Evolutionary conservation across 495 filamentous ascomycete species (phyloP).

Genomic region (Margaritispora aquatica): DNA sequence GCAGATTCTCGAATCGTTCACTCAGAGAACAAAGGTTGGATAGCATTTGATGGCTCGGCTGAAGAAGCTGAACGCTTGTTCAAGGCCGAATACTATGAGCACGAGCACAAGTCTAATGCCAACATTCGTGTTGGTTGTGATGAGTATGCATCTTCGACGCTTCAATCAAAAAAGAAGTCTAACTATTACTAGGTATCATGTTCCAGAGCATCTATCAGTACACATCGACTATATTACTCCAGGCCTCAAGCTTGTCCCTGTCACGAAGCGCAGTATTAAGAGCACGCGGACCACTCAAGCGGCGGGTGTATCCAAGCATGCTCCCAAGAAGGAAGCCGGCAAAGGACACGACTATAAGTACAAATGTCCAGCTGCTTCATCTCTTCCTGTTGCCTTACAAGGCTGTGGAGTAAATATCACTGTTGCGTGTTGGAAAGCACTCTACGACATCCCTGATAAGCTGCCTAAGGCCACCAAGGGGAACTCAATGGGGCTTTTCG

Average conservation of each 20-base stretch:
- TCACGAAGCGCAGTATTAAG: neutral
- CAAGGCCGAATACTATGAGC: conserved; percentile 13
- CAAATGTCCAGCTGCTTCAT: neutral
- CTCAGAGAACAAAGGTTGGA: conserved; percentile 15
- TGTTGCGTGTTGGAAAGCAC: conserved; percentile 25
- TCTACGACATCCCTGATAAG: conserved; percentile 15
- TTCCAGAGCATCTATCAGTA: conserved; percentile 9
- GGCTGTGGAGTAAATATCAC: conserved; percentile 25
- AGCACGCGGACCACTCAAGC: neutral
- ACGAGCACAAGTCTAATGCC: conserved; percentile 9
- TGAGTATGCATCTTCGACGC: neutral
- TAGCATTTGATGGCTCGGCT: conserved; percentile 15
- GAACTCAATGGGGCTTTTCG: conserved; percentile 21
- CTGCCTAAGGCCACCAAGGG: conserved; percentile 5
- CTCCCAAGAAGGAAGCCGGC: neutral
- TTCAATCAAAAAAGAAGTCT: neutral
- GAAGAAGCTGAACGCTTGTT: conserved; percentile 16
- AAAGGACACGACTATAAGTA: neutral
- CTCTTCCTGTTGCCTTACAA: neutral
- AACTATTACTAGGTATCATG: conserved; percentile 7
- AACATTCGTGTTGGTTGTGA: conserved; percentile 14
- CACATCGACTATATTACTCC: conserved; percentile 18
- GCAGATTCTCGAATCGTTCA: conserved; percentile 7
- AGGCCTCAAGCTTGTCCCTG: conserved; percentile 2
- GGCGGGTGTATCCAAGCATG: neutral